Conservation (phyloP, 345 rosid species). For the Chamaenerion angustifolium region DNA sequence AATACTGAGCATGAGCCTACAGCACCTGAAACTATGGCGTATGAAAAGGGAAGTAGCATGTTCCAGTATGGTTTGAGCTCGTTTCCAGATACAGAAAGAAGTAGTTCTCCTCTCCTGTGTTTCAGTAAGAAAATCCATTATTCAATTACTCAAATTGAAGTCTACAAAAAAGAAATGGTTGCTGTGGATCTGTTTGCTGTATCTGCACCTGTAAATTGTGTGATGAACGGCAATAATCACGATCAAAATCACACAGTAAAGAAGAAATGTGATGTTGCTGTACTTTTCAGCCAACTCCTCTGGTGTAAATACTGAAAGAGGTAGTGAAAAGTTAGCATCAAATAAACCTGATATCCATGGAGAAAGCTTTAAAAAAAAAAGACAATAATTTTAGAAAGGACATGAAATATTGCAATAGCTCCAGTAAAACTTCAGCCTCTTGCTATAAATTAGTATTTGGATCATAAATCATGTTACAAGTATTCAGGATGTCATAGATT, state of each 20-base stretch:
- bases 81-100: constrained; percentile 50
- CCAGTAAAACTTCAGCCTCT: too few species aligned
- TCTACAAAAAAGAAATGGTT: not conserved
- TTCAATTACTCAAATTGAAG: not conserved
- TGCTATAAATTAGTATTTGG: too few species aligned
- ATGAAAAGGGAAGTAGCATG: constrained; percentile 85
- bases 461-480: too few species aligned
- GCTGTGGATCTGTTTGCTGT: not conserved
- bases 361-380: not conserved
- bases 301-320: constrained; percentile 71
- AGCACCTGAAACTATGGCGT: constrained; percentile 95
- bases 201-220: constrained; percentile 53
- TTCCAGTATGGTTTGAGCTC: constrained; percentile 75
- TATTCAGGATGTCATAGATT: too few species aligned
- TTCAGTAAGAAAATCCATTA: not conserved
- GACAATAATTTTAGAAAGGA: too few species aligned
- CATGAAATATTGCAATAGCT: too few species aligned
- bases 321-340: not conserved
- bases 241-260: constrained; percentile 66
- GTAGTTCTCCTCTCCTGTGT: constrained; percentile 78
- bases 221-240: constrained; percentile 60
- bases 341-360: not conserved
- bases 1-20: constrained; percentile 94
- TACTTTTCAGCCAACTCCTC: constrained; percentile 97
- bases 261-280: constrained; percentile 69